phyloP scores from a whole-genome alignment of 2,329 filamentous ascomycete species.

The Orbilia javanica region DNA sequence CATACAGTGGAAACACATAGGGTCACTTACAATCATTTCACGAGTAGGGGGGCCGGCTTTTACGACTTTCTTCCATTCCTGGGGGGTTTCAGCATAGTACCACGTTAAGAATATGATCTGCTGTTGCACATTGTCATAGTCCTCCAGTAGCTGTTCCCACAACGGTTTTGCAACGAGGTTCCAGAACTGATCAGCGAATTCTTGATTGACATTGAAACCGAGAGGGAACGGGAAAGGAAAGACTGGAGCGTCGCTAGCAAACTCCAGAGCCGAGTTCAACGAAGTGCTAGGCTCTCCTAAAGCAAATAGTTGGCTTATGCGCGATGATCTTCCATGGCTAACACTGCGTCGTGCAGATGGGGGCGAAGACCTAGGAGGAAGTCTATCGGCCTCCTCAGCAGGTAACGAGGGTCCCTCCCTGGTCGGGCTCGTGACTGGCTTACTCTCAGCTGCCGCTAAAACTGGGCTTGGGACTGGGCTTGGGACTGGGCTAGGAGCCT shows the following conservation, averaged over 20 bases:
- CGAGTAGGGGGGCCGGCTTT: conserved; percentile 32
- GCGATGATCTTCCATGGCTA: not conserved
- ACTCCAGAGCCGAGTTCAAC: not conserved
- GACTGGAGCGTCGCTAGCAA: not conserved
- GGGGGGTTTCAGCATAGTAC: conserved; percentile 19
- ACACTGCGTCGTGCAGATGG: not conserved
- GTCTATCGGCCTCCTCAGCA: not conserved
- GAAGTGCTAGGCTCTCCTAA: conserved; percentile 1
- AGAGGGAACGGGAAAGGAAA: not conserved
- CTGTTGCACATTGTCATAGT: conserved; percentile 32
- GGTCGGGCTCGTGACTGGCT: not conserved
- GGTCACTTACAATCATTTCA: conserved; percentile 34
- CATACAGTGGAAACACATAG: not conserved
- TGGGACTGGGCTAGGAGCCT: not conserved
- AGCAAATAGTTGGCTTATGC: not conserved
- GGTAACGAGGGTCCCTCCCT: not conserved
- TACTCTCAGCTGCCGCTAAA: not conserved
- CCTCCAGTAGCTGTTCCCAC: conserved; percentile 30
- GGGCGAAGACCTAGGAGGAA: not conserved
- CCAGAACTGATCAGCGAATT: conserved; percentile 23
- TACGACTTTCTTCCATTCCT: conserved; percentile 36
- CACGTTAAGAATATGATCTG: conserved; percentile 33
- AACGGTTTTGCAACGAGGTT: conserved; percentile 29
- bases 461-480: not conserved
- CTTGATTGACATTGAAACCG: not conserved